Evolutionary conservation across 2,329 filamentous ascomycete genomes (phyloP), one percentile per base, ranked within the genome.

Genomic region (Pseudofabraea citricarpa): DNA sequence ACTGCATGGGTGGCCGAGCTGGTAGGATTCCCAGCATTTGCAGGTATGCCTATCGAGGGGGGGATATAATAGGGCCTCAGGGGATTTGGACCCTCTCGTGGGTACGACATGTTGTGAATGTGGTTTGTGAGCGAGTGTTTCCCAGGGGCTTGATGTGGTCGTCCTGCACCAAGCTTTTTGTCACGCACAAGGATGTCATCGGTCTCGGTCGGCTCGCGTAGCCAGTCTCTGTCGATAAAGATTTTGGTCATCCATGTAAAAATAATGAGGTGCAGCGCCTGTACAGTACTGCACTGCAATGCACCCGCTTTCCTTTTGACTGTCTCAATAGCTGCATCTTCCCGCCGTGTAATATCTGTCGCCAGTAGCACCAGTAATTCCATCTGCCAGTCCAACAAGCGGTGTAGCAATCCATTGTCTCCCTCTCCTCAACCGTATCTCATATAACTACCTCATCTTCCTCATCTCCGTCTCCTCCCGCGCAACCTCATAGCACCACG

Each of bases 21-120:
- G 10, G 53, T 76, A 50, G 50, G 64, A 56, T 57, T 48, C 46
- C 54, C 53, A 47, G 53, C 46, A 41, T 68, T 70, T 41, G 71
- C 67, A 37, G 75, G 71, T 23, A 78, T 68, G 26, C 82, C 81
- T 48, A 85, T 81, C 5, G 81, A 79, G 3, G 83, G 81, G 27
- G 83, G 82, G 49, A 74, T 68, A 57, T 81, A 81, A 54, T 81
- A 81, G 8, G 77, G 77, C 45, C 77, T 68, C 46, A 81, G 64
- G 36, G 77, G 77, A 62, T 81, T 81, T 36, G 73, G 70, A 45
- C 68, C 70, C 55, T 79, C 72, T 61, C 67, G 62, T 48, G 65
- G 60, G 41, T 67, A 65, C 51, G 69, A 64, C 70, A 73, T 76
- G 42, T 56, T 58, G 50, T 47, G 24, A 41, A 46, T 31, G 19